Percentiles rank a stretch among this genome's conserved stretches.
phyloP scores from a whole-genome alignment of 2,329 filamentous ascomycete species.

The Helicocarpus griseus region DNA sequence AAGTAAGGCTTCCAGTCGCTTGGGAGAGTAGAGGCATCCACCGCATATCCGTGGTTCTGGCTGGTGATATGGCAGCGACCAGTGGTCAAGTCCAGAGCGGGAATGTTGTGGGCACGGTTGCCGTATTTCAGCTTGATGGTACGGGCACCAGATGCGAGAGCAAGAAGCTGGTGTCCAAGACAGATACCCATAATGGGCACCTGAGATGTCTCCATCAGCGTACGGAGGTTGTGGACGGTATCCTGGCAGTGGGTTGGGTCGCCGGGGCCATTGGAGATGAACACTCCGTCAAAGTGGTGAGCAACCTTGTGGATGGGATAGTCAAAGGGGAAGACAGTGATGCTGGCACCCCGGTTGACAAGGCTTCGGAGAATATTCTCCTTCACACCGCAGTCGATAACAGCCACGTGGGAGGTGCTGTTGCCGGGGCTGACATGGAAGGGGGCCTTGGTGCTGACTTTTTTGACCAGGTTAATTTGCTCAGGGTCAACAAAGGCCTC shows the following conservation, averaged over 20 bases:
- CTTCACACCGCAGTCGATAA: slow-evolving; percentile 98
- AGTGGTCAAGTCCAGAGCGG: slow-evolving; percentile 84
- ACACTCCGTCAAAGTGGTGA: slow-evolving; percentile 95
- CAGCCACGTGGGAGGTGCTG: slow-evolving; percentile 79
- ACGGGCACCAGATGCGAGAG: slow-evolving; percentile 74
- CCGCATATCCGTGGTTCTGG: slow-evolving; percentile 97
- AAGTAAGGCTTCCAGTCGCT: slow-evolving; percentile 96
- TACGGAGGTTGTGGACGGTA: slow-evolving; percentile 83
- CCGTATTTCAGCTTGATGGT: slow-evolving; percentile 99
- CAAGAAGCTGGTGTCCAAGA: slow-evolving; percentile 90
- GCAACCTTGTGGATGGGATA: slow-evolving; percentile 98
- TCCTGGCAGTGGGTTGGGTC: slow-evolving; percentile 95
- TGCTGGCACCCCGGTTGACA: slow-evolving; percentile 80
- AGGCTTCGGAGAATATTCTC: slow-evolving; percentile 97
- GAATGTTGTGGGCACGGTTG: slow-evolving; percentile 98
- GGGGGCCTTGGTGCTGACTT: slow-evolving; percentile 94
- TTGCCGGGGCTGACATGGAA: slow-evolving; percentile 84
- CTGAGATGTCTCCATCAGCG: slow-evolving; percentile 82
- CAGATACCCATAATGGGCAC: slow-evolving; percentile 97
- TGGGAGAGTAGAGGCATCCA: slow-evolving; percentile 73
- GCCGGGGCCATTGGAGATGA: slow-evolving; percentile 97
- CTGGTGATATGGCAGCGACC: slow-evolving; percentile 97
- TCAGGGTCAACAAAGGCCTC: slow-evolving; percentile 92
- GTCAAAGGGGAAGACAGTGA: slow-evolving; percentile 92
- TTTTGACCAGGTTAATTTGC: slow-evolving; percentile 92